Evolutionary conservation across 108 stramenopile genomes (phyloP).

Genomic region (Cyclotella choctawhatcheeana): DNA sequence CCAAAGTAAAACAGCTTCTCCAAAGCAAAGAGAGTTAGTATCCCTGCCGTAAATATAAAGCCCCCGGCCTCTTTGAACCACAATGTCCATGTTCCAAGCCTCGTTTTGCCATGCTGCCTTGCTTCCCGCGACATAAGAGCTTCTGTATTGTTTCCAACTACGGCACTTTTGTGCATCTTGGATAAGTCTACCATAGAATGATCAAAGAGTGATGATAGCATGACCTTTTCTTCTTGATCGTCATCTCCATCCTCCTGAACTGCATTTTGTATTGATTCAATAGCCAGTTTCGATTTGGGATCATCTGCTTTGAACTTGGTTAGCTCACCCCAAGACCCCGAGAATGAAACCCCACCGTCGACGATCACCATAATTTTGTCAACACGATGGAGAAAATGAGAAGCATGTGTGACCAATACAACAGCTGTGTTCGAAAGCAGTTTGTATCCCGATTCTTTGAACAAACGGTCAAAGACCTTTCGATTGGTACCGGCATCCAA

Average conservation of each 20-base stretch:
- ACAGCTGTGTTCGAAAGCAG: constrained; percentile 65
- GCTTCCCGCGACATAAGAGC: constrained; percentile 74
- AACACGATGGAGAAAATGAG: constrained; percentile 79
- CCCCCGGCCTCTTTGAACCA: constrained; percentile 90
- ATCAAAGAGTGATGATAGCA: not conserved
- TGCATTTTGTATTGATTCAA: constrained; percentile 73
- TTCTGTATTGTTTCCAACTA: too few relatives aligned
- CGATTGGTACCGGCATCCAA: constrained; percentile 90
- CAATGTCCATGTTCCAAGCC: constrained; percentile 67
- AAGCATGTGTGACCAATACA: constrained; percentile 90
- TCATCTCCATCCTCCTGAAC: constrained; percentile 67
- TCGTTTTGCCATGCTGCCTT: constrained; percentile 79
- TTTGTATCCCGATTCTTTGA: constrained; percentile 39
- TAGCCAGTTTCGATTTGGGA: constrained; percentile 58
- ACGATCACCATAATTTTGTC: constrained; percentile 78
- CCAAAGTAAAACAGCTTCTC: constrained; percentile 82
- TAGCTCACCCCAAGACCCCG: constrained; percentile 80
- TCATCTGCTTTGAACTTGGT: constrained; percentile 49
- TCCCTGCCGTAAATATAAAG: constrained; percentile 45
- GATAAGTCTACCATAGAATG: constrained; percentile 1
- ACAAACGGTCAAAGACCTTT: constrained; percentile 77
- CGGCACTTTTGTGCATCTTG: constrained; percentile 23
- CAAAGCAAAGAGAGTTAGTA: constrained; percentile 60
- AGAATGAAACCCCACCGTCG: constrained; percentile 67
- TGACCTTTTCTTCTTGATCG: not conserved